A percentile compares a stretch with the other conserved stretches of the same genome.
These are phyloP conservation scores for Erythrobasidium yunnanense DNA, from an alignment of 768 basidiomycete species.

Conservation along the genomic window DNA sequence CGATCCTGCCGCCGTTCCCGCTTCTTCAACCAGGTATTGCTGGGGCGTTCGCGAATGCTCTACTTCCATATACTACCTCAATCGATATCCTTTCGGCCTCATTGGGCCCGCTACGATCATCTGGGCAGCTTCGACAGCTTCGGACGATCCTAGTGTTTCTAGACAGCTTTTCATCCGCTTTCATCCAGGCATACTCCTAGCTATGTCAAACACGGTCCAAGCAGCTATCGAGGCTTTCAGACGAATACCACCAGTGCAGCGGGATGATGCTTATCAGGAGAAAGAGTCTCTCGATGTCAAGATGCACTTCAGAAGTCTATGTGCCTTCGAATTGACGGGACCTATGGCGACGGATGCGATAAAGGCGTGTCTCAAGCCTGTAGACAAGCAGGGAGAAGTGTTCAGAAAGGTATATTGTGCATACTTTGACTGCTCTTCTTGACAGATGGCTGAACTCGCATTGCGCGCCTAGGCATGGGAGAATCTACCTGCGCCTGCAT, in stretches of 20 bases:
- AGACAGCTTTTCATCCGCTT: constrained; percentile 57
- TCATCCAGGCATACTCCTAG: constrained; percentile 58
- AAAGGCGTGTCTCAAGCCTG: constrained; percentile 43
- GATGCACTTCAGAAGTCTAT: not conserved
- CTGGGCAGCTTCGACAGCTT: constrained; percentile 51
- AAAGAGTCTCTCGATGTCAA: not conserved
- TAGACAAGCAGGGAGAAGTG: constrained; percentile 28
- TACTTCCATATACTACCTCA: constrained; percentile 56
- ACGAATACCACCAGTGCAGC: not conserved
- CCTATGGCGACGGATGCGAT: constrained; percentile 65
- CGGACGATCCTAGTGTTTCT: not conserved
- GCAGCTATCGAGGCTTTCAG: not conserved
- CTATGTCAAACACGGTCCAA: not conserved
- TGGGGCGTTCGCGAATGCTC: constrained; percentile 57
- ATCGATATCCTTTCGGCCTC: constrained; percentile 57
- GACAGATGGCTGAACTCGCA: not conserved
- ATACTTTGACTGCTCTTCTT: not conserved
- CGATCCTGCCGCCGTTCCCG: constrained; percentile 12
- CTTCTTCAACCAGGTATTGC: constrained; percentile 33
- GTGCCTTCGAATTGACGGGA: constrained; percentile 75
- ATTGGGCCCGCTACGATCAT: constrained; percentile 62
- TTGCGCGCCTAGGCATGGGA: not conserved
- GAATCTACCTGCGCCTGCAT: constrained; percentile 47
- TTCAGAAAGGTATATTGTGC: constrained; percentile 1
- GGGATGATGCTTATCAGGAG: not conserved